Conservation (phyloP, 2,329 filamentous ascomycete genomes). For the Elsinoe arachidis region DNA sequence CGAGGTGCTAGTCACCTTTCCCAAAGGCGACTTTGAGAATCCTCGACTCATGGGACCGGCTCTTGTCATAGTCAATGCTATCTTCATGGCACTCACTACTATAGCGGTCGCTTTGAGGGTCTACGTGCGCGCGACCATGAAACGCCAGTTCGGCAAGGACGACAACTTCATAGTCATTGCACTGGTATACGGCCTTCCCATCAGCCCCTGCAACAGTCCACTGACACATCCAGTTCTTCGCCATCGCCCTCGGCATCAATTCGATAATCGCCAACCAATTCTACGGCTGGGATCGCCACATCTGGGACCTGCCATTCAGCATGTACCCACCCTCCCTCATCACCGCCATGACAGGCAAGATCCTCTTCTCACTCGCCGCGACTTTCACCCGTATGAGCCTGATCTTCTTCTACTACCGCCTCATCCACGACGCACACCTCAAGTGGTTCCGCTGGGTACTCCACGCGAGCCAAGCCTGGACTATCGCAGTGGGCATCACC, state of each 20-base stretch:
- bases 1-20: conserved; percentile 31
- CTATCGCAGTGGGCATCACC: conserved; percentile 30
- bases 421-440: conserved; percentile 34
- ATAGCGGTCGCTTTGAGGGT: conserved; percentile 31
- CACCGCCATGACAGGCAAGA: conserved; percentile 35
- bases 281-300: conserved; percentile 37
- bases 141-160: conserved; percentile 36
- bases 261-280: conserved; percentile 35
- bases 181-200: conserved; percentile 22
- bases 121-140: conserved; percentile 34
- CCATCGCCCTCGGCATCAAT: conserved; percentile 30
- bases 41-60: conserved; percentile 33
- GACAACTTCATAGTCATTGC: conserved; percentile 35
- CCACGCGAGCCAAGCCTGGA: conserved; percentile 31
- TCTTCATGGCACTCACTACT: conserved; percentile 31
- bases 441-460: conserved; percentile 33
- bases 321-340: conserved; percentile 25
- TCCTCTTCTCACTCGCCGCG: conserved; percentile 34
- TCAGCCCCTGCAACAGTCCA: neutral
- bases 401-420: conserved; percentile 39
- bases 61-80: conserved; percentile 32
- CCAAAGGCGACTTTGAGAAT: conserved; percentile 34
- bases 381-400: conserved; percentile 38
- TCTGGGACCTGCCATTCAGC: conserved; percentile 33
- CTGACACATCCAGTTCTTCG: conserved; percentile 25